Conservation (phyloP, 495 filamentous ascomycete species). For the Hypoxylon trugodes region DNA sequence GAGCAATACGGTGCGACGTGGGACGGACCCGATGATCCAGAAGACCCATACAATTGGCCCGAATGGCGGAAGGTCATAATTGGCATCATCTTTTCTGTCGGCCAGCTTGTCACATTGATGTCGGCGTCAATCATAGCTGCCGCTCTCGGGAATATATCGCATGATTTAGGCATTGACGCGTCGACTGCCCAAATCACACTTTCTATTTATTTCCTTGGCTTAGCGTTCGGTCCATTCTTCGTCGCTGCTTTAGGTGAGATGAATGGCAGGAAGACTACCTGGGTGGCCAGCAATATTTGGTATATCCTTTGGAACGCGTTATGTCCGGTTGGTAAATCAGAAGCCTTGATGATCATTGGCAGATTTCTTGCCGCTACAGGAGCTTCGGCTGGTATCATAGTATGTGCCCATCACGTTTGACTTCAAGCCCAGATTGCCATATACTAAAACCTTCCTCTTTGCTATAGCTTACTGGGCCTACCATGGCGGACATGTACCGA, state of each 20-base stretch:
- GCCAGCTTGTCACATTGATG: slow-evolving; percentile 43
- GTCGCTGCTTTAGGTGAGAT: slow-evolving; percentile 52
- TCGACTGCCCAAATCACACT: slow-evolving; percentile 49
- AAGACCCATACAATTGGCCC: slow-evolving; percentile 68
- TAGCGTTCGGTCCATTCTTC: slow-evolving; percentile 55
- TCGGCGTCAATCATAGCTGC: slow-evolving; percentile 50
- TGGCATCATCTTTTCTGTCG: slow-evolving; percentile 58
- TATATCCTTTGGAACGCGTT: slow-evolving; percentile 49
- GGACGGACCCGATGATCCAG: slow-evolving; percentile 64
- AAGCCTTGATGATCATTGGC: slow-evolving; percentile 43
- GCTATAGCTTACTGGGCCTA: slow-evolving; percentile 35
- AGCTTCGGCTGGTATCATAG: slow-evolving; percentile 41
- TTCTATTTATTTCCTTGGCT: slow-evolving; percentile 64
- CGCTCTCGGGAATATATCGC: slow-evolving; percentile 45
- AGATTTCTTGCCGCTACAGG: slow-evolving; percentile 49
- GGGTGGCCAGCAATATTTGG: slow-evolving; percentile 44
- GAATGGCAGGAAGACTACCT: slow-evolving; percentile 45
- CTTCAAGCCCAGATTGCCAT: no score
- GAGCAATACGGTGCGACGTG: slow-evolving; percentile 53
- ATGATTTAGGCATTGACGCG: slow-evolving; percentile 47
- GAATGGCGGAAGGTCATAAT: slow-evolving; percentile 64
- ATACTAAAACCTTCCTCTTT: background rate
- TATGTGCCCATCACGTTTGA: slow-evolving; percentile 17
- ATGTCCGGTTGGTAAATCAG: slow-evolving; percentile 48
- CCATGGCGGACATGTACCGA: slow-evolving; percentile 44